Evolutionary conservation across 352 stramenopile genomes (phyloP), one percentile per base, ranked within the genome.

Genomic region (Phytophthora meadii): DNA sequence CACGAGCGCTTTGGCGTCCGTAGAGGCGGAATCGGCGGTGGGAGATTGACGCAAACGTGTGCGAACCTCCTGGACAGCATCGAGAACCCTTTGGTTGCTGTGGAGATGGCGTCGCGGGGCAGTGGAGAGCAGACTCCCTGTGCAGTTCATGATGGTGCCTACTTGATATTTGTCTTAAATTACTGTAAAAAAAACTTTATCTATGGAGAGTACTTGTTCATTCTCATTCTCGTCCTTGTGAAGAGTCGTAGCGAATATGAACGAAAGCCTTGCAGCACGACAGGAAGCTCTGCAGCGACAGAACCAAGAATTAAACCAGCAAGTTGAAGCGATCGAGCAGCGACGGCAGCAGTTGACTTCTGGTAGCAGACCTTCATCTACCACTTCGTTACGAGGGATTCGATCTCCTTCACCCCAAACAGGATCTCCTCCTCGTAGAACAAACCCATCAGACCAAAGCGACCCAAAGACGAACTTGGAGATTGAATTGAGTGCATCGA

Each of bases 251-350:
- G 17, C 14, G 37, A n/a, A 42, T 14, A 89, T 92, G 82, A 88
- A 89, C 41, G 74, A 88, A 67, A 89, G 72, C 34, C 65, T 92
- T 19, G 79, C 75, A 0, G 82, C 61, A 49, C 70, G 82, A 1
- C 82, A 90, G 47, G 82, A 81, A 7, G 81, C 81, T 39, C 61
- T 92, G 59, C 69, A 81, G 52, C 78, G 72, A 51, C 76, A 90
- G 46, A 92, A 92, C 28, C 77, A 81, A 1, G 79, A 86, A 55
- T 54, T 92, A 5, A 82, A 92, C 36, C 75, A 89, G 44, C 72
- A 82, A 28, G 82, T 92, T 1, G 81, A 87, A 53, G 81, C 81
- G 11, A 89, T 90, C 42, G 81, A 92, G 47, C 77, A 87, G 37
- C 79, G 77, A 37, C 74, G 75, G 11, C 77, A 85, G 57, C 78